Evolutionary conservation across 2,329 filamentous ascomycete genomes (phyloP).

Genomic region (Ascochyta koolunga): DNA sequence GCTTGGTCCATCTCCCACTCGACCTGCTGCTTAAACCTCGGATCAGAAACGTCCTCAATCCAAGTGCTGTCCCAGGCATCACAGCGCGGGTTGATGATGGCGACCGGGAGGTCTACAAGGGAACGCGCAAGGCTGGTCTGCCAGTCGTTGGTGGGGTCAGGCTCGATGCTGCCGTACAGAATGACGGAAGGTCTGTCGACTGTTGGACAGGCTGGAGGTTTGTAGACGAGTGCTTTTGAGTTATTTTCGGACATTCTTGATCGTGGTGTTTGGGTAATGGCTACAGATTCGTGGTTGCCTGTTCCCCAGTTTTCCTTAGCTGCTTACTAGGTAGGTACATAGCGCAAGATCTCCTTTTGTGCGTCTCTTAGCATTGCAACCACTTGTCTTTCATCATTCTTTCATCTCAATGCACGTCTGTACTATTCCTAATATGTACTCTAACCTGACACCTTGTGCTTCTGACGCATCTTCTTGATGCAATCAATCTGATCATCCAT

Average conservation of each 20-base stretch:
- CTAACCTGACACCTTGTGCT: neutral
- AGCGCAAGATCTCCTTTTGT: neutral
- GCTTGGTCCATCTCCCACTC: conserved; percentile 67
- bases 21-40: conserved; percentile 62
- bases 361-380: neutral
- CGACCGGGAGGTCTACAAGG: conserved; percentile 54
- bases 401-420: neutral
- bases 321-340: too few relatives aligned
- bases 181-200: conserved; percentile 55
- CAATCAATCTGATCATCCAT: neutral
- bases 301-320: conserved; percentile 2
- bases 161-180: conserved; percentile 63
- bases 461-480: neutral
- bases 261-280: neutral
- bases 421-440: neutral
- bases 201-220: conserved; percentile 25
- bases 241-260: conserved; percentile 19
- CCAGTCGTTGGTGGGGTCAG: conserved; percentile 54
- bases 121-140: conserved; percentile 52
- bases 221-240: conserved; percentile 26
- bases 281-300: neutral
- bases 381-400: neutral
- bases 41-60: conserved; percentile 58
- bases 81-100: conserved; percentile 63
- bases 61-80: conserved; percentile 65